These are phyloP conservation scores for Sphaerostilbella broomeana DNA, from an alignment of 2,329 filamentous ascomycete genomes.

Conservation along the genomic window DNA sequence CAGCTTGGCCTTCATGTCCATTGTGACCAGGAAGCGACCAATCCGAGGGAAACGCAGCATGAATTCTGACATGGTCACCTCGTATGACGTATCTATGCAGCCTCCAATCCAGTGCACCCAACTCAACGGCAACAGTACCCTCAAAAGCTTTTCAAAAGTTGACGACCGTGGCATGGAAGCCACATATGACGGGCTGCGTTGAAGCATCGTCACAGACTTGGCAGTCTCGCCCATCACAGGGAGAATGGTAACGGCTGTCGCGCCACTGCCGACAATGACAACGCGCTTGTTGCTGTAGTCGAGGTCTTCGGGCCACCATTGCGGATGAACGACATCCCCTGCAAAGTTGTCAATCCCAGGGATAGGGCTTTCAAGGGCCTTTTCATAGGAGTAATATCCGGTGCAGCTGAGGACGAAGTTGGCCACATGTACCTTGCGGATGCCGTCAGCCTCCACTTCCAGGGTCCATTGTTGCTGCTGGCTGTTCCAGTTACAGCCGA, in stretches of 20 bases:
- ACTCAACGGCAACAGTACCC: constrained; percentile 39
- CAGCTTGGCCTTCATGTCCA: constrained; percentile 40
- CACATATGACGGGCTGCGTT: constrained; percentile 70
- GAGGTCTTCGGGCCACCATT: constrained; percentile 68
- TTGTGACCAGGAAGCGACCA: constrained; percentile 30
- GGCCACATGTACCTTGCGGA: constrained; percentile 33
- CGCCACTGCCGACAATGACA: constrained; percentile 69
- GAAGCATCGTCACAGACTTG: constrained; percentile 66
- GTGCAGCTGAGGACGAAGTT: constrained; percentile 52
- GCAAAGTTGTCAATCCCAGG: constrained; percentile 62
- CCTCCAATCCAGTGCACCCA: constrained; percentile 42
- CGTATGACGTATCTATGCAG: constrained; percentile 40
- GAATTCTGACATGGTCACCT: constrained; percentile 35
- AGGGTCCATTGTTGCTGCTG: constrained; percentile 51
- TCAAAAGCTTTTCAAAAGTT: constrained; percentile 30
- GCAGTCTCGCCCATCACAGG: constrained; percentile 62
- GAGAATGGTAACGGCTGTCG: constrained; percentile 71
- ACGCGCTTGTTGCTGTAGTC: constrained; percentile 62
- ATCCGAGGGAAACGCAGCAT: constrained; percentile 22
- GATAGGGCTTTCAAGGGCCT: constrained; percentile 53
- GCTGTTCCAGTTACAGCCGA: constrained; percentile 46
- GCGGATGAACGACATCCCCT: constrained; percentile 59
- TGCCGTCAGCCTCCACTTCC: constrained; percentile 30
- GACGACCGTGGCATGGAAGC: constrained; percentile 43
- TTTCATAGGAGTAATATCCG: constrained; percentile 68